Evolutionary conservation across 805 yeast species (phyloP).

Genomic region (Schwanniomyces polymorphus): DNA sequence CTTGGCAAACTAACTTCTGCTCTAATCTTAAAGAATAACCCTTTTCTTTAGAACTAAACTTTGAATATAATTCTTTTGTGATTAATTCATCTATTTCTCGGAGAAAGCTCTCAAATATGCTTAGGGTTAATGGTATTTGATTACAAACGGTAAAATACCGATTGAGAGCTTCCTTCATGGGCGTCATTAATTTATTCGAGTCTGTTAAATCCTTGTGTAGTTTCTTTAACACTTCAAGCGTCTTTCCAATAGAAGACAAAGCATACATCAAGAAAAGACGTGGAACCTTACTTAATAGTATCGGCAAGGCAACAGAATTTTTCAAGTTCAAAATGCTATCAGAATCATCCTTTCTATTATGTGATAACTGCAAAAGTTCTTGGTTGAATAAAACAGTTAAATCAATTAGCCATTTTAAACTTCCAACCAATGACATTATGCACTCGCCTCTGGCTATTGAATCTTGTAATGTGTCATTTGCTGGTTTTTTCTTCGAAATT

Average conservation of each 20-base stretch:
- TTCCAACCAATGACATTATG: constrained; percentile 65
- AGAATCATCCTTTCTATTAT: constrained; percentile 18
- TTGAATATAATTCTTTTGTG: constrained; percentile 25
- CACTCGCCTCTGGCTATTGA: constrained; percentile 62
- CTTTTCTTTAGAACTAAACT: constrained; percentile 19
- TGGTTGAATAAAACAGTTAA: constrained; percentile 70
- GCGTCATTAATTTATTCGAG: constrained; percentile 40
- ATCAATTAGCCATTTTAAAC: constrained; percentile 84
- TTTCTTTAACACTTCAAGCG: constrained; percentile 56
- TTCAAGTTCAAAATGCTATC: constrained; percentile 19
- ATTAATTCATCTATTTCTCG: constrained; percentile 52
- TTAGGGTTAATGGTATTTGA: constrained; percentile 55
- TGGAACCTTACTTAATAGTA: constrained; percentile 68
- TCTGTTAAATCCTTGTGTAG: constrained; percentile 51
- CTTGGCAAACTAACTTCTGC: constrained; percentile 61
- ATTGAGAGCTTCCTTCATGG: constrained; percentile 54
- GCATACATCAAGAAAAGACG: constrained; percentile 66
- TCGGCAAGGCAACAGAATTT: constrained; percentile 53
- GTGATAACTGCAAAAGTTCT: constrained; percentile 56
- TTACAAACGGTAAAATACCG: constrained; percentile 48
- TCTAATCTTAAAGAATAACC: constrained; percentile 50
- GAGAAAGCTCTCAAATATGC: constrained; percentile 58
- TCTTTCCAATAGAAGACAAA: constrained; percentile 62
- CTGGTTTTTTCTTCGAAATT: constrained; percentile 57
- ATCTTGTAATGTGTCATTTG: constrained; percentile 53